These are phyloP conservation scores for Podospora pseudoanserina DNA, from an alignment of 495 filamentous ascomycete species.

Conservation along the genomic window DNA sequence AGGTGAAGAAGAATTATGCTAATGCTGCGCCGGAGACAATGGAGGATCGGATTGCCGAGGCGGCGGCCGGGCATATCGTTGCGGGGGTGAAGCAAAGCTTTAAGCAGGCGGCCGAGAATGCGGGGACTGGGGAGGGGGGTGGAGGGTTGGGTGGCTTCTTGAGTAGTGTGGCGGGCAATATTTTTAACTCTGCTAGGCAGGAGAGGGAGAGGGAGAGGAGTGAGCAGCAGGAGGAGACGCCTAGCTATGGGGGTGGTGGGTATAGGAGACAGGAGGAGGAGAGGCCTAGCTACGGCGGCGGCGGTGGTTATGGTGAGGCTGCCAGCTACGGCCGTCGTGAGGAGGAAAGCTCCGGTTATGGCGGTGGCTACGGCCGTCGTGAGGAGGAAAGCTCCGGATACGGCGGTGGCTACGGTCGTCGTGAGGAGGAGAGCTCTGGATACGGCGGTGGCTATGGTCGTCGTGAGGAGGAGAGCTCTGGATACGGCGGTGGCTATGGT, in stretches of 20 bases:
- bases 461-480: conserved; percentile 6
- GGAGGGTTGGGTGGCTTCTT: conserved; percentile 43
- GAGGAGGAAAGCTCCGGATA: conserved; percentile 8
- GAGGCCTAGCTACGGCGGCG: conserved; percentile 7
- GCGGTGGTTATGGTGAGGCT: conserved; percentile 9
- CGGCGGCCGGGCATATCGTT: conserved; percentile 45
- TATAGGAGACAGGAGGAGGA: conserved; percentile 44
- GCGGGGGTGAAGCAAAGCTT: conserved; percentile 44
- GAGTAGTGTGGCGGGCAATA: conserved; percentile 42
- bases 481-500: conserved; percentile 16
- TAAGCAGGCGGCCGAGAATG: conserved; percentile 29
- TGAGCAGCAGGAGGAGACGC: conserved; percentile 38
- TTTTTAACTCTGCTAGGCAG: conserved; percentile 45
- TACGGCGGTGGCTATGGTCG: neutral
- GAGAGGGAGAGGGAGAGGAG: conserved; percentile 42
- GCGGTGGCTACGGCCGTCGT: conserved; percentile 13
- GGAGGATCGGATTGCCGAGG: conserved; percentile 45
- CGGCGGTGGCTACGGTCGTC: conserved; percentile 4
- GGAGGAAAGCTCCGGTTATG: conserved; percentile 18
- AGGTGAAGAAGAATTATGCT: conserved; percentile 44
- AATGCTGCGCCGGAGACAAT: conserved; percentile 31
- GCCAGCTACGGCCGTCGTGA: conserved; percentile 12
- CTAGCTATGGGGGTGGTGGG: conserved; percentile 44
- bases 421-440: neutral
- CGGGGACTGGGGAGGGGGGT: conserved; percentile 23